A percentile compares a stretch with the other conserved stretches of the same genome.
Evolutionary conservation across 2,329 filamentous ascomycete genomes (phyloP).

Genomic region (Emergomyces pasteurianus): DNA sequence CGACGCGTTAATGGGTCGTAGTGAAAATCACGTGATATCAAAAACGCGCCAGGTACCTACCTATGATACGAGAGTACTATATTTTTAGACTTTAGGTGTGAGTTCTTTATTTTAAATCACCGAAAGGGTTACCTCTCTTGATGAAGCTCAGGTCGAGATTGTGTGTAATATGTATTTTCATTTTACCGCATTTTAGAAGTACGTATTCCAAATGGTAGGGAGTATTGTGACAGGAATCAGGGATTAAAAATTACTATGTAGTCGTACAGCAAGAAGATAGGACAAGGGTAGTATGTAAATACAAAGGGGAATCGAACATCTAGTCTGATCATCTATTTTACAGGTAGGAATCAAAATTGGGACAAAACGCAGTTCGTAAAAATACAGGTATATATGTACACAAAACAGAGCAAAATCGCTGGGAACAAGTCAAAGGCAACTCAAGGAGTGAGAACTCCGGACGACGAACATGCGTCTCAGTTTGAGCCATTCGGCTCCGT

Average conservation of each 20-base stretch:
- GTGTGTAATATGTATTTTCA: background rate
- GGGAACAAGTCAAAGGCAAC: background rate
- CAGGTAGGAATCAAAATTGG: background rate
- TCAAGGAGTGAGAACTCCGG: background rate
- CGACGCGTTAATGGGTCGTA: slow-evolving; percentile 28
- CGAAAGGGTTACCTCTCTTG: background rate
- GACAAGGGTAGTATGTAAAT: background rate
- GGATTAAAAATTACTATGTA: background rate
- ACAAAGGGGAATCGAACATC: slow-evolving; percentile 1
- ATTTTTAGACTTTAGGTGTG: too few relatives aligned
- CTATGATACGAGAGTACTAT: too few relatives aligned
- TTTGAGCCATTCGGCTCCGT: background rate
- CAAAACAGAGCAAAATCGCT: background rate
- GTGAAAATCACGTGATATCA: background rate
- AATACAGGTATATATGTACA: background rate
- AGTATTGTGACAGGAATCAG: background rate
- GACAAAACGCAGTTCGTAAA: background rate
- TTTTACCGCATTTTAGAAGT: background rate
- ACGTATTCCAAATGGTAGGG: background rate
- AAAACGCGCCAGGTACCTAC: too few relatives aligned
- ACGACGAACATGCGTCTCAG: background rate
- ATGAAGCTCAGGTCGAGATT: background rate
- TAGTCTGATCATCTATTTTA: background rate
- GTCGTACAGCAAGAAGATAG: too few relatives aligned
- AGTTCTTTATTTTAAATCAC: background rate